Percentiles rank a stretch among this genome's conserved stretches.
These are phyloP conservation scores for Coffea canephora DNA, from an alignment of 257 asterid species.

Conservation along the genomic window DNA sequence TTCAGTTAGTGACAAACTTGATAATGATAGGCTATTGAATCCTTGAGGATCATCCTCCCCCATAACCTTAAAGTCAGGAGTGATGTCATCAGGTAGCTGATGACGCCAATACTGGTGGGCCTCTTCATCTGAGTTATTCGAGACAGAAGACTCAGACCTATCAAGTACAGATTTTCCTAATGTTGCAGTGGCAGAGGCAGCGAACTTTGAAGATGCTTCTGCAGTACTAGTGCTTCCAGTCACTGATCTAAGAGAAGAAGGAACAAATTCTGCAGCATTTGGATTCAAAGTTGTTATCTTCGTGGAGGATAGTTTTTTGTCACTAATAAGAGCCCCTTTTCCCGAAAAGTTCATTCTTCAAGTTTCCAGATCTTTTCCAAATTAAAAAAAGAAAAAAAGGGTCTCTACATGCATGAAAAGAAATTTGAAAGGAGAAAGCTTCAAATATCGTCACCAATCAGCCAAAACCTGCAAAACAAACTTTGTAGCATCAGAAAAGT, in stretches of 20 bases:
- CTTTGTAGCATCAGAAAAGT: slow-evolving; percentile 4
- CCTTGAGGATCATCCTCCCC: slow-evolving; percentile 63
- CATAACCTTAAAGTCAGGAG: slow-evolving; percentile 75
- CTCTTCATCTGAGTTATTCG: slow-evolving; percentile 84
- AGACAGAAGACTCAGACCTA: slow-evolving; percentile 66
- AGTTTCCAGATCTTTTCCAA: slow-evolving; percentile 14
- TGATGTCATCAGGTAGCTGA: slow-evolving; percentile 94
- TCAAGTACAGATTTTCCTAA: slow-evolving; percentile 64
- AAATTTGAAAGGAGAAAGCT: slow-evolving; percentile 17
- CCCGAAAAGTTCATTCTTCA: slow-evolving; percentile 61
- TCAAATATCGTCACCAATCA: slow-evolving; percentile 35
- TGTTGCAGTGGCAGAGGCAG: slow-evolving; percentile 30
- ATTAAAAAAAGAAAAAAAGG: slow-evolving; percentile 12
- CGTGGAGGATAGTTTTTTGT: slow-evolving; percentile 42
- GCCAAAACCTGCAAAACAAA: slow-evolving; percentile 63
- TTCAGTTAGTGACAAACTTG: slow-evolving; percentile 55
- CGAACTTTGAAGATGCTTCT: slow-evolving; percentile 43
- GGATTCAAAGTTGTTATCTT: slow-evolving; percentile 72
- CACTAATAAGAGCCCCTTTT: slow-evolving; percentile 62
- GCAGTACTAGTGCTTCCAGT: slow-evolving; percentile 33
- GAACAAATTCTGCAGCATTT: slow-evolving; percentile 87
- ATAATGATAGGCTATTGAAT: slow-evolving; percentile 54
- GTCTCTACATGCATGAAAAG: slow-evolving; percentile 24
- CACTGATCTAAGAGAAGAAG: slow-evolving; percentile 63
- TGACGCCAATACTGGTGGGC: slow-evolving; percentile 74